Evolutionary conservation across 108 stramenopile species (phyloP), one percentile per base, ranked within the genome.

Genomic region (Ochromonas danica): DNA sequence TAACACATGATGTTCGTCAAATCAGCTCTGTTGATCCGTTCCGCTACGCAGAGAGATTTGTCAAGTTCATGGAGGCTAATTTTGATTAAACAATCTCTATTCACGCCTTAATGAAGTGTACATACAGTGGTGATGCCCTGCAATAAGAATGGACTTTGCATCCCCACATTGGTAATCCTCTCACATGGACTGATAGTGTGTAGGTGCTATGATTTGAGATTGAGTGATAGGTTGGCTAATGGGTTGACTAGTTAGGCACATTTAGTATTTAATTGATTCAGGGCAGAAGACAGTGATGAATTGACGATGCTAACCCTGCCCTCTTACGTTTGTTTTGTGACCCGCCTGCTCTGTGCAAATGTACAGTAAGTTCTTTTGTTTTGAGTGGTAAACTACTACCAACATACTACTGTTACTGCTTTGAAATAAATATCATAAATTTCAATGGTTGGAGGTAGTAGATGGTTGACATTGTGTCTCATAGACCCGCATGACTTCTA

Each of bases 31-130:
- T 89, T 27, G 78, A 80, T 0, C 87, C 89, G 17, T 41, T 78
- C 3, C 40, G 70, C 61, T 90, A 90, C 51, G 85, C 85, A 14
- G 41, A 87, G 0, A 85, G 89, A 2, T 89, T 90, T 61, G 39
- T 90, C 27, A 78, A 75, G 22, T 90, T 89, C 61, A 43, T 89
- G 63, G 63, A 67, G 31, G 63, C 3, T 35, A 67, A 67, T 67
- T 14, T 36, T 3, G 63, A 67, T 33, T 67, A 67, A 36, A 36
- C 27, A 14, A 25, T 31, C 63, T 67, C 3, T 36, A 14, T 67
- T 67, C 33, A 67, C 6, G 17, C 3, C 63, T 67, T 6, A 67
- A 67, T 36, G 63, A 35, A 67, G 25, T 36, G 17, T 67, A 67
- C n/a, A 67, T 67, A 25, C 31, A 67, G 6, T 14, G 63, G 33